Percentiles rank a stretch among this genome's conserved stretches.
Conservation (phyloP, 805 yeast species). For the Candida sanyiensis region DNA sequence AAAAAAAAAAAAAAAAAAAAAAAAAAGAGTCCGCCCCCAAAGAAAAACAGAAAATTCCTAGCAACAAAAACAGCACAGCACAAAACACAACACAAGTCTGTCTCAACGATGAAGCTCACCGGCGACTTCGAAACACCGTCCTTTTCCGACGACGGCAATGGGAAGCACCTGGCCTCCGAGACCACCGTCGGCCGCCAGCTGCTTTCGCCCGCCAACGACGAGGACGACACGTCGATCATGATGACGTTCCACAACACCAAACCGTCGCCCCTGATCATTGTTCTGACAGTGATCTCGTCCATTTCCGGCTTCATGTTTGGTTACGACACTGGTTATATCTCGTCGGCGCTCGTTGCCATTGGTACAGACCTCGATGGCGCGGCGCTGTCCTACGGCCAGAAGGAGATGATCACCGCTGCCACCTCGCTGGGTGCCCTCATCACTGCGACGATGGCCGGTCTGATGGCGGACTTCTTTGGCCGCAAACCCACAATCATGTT, state of each 20-base stretch:
- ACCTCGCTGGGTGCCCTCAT: slow-evolving; percentile 91
- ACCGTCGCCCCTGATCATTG: slow-evolving; percentile 59
- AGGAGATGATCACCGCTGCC: slow-evolving; percentile 88
- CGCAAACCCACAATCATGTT: slow-evolving; percentile 79
- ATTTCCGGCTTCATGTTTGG: slow-evolving; percentile 97
- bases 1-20: too few relatives aligned
- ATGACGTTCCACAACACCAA: slow-evolving; percentile 43
- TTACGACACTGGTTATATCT: slow-evolving; percentile 95
- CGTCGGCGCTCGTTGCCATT: slow-evolving; percentile 84
- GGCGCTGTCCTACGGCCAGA: slow-evolving; percentile 64
- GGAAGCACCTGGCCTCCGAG: not conserved
- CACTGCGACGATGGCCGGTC: slow-evolving; percentile 74
- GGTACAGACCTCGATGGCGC: slow-evolving; percentile 66
- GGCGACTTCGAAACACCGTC: slow-evolving; percentile 3
- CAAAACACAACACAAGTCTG: not conserved
- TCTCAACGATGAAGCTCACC: not conserved
- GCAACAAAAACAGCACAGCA: not conserved
- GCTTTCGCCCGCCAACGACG: slow-evolving; percentile 38
- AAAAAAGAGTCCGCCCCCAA: not conserved
- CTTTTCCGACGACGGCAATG: not conserved
- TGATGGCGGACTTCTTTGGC: slow-evolving; percentile 76
- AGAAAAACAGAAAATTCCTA: not conserved
- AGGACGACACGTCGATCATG: slow-evolving; percentile 43
- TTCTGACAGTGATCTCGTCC: slow-evolving; percentile 71
- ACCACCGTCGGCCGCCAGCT: slow-evolving; percentile 4